Conservation (phyloP, 768 basidiomycete genomes). For the Lanmaoa rubissima region DNA sequence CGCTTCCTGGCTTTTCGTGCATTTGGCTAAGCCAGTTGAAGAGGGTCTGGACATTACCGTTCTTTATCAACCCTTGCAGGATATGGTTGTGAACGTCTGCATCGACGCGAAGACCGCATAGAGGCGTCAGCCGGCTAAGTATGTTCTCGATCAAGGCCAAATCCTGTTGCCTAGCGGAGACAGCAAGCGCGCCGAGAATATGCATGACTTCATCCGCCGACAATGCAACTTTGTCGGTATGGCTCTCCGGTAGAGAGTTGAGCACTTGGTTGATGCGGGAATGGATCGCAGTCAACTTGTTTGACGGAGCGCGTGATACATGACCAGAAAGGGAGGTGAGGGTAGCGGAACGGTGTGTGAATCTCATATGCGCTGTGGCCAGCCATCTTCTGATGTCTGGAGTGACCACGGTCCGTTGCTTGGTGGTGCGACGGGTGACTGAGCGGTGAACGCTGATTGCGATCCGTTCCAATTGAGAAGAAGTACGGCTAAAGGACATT, state of each 20-base stretch:
- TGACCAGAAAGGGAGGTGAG: constrained; percentile 6
- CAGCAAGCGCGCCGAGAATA: constrained; percentile 46
- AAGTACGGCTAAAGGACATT: constrained; percentile 54
- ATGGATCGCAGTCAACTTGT: constrained; percentile 23
- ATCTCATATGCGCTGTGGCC: constrained; percentile 10
- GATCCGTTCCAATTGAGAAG: constrained; percentile 29
- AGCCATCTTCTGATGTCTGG: constrained; percentile 25
- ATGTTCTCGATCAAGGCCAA: constrained; percentile 54
- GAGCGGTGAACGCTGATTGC: constrained; percentile 27
- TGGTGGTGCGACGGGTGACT: constrained; percentile 10
- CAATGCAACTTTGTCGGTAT: constrained; percentile 11
- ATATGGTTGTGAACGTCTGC: constrained; percentile 49
- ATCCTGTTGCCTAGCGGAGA: constrained; percentile 52
- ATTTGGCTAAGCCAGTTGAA: constrained; percentile 54
- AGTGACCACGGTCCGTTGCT: constrained; percentile 6
- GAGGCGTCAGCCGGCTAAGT: constrained; percentile 44
- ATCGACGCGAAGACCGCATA: constrained; percentile 47
- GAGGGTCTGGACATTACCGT: constrained; percentile 43
- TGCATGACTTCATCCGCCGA: constrained; percentile 32
- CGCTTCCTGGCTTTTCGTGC: constrained; percentile 45
- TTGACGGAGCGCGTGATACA: constrained; percentile 11
- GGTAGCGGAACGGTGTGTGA: background rate
- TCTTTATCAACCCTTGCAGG: constrained; percentile 45
- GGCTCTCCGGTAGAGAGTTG: constrained; percentile 15
- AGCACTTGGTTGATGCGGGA: constrained; percentile 24